Evolutionary conservation across 495 filamentous ascomycete species (phyloP), one percentile per base, ranked within the genome.

Genomic region (Podospora pseudocomata): DNA sequence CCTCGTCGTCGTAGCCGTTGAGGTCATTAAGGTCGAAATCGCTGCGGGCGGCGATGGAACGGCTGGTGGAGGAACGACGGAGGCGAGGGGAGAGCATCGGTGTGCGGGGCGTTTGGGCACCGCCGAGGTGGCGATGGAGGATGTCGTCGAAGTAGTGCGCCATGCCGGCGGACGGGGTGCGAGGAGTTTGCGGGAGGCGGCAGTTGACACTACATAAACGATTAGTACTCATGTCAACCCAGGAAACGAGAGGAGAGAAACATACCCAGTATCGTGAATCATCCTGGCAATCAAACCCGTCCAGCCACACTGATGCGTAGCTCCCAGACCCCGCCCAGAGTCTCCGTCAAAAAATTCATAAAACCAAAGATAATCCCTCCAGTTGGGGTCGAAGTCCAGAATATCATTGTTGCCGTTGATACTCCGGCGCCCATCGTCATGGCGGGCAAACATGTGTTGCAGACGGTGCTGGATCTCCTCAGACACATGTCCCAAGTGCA

Each of bases 301-400:
- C 95, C 95, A 98, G 5, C 94, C 94, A 68, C 92, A 96, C 76
- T 98, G 94, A 78, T 98, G 95, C 60, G 91, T 95, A 26, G 94
- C 92, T 64, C 94, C 94, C 7, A 97, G 83, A 5, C 95, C 94
- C 63, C 92, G 88, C 18, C 95, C 94, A 28, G 83, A 89, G 74
- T 98, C 95, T 30, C 92, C 94, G 72, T 98, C 94, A 73, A 98
- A 98, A 82, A 96, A 98, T 77, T 98, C 94, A 74, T 96, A 90
- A 84, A 96, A 98, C 90, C 92, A 97, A 68, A 97, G 80, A 72
- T 96, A 87, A 75, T 97, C 93, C 75, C 87, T 92, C 94, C 94
- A 97, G 79, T 97, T 82, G 26, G 91, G 87, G 77, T 98, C 92
- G 70, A 89, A 95, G 80, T 98, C 92, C 39, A 98, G 87, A 68